Percentiles rank a stretch among this genome's conserved stretches.
Evolutionary conservation across 371 early-diverging fungal species (phyloP).

Genomic region (Syncephalis fuscata): DNA sequence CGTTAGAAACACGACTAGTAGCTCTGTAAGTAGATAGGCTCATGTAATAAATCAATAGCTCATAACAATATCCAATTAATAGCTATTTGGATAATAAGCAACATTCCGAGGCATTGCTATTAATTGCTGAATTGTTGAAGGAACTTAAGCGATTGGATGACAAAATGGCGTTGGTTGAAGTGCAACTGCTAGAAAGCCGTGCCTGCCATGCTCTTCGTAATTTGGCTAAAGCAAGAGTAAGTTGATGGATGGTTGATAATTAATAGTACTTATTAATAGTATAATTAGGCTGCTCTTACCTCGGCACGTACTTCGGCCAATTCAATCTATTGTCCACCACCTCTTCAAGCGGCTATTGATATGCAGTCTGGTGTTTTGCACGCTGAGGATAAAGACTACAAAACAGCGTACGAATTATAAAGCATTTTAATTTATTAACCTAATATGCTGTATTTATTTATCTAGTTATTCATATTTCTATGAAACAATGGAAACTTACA

Average conservation of each 20-base stretch:
- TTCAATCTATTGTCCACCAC: slow-evolving; percentile 95
- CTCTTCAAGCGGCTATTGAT: slow-evolving; percentile 92
- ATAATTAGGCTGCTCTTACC: slow-evolving; percentile 78
- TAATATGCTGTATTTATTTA: slow-evolving; percentile 5
- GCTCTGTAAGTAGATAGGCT: slow-evolving; percentile 35
- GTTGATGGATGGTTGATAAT: neutral
- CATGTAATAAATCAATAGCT: neutral
- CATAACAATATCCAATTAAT: neutral
- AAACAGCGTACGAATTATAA: slow-evolving; percentile 58
- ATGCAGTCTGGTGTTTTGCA: slow-evolving; percentile 96
- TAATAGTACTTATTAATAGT: neutral
- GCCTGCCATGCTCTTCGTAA: slow-evolving; percentile 89
- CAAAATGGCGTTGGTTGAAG: slow-evolving; percentile 93
- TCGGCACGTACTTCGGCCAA: slow-evolving; percentile 95
- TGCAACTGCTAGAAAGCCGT: slow-evolving; percentile 89
- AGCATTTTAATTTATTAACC: slow-evolving; percentile 2
- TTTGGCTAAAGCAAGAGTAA: slow-evolving; percentile 80
- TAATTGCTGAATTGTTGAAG: slow-evolving; percentile 73
- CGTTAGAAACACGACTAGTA: slow-evolving; percentile 82
- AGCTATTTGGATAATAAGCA: slow-evolving; percentile 81
- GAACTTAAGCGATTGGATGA: slow-evolving; percentile 97
- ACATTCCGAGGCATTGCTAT: slow-evolving; percentile 77
- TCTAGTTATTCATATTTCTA: slow-evolving; percentile 78
- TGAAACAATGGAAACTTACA: slow-evolving; percentile 90
- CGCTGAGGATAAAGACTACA: slow-evolving; percentile 97